Evolutionary conservation across 305 asterid genomes (phyloP).

Genomic region (Lippia alba): DNA sequence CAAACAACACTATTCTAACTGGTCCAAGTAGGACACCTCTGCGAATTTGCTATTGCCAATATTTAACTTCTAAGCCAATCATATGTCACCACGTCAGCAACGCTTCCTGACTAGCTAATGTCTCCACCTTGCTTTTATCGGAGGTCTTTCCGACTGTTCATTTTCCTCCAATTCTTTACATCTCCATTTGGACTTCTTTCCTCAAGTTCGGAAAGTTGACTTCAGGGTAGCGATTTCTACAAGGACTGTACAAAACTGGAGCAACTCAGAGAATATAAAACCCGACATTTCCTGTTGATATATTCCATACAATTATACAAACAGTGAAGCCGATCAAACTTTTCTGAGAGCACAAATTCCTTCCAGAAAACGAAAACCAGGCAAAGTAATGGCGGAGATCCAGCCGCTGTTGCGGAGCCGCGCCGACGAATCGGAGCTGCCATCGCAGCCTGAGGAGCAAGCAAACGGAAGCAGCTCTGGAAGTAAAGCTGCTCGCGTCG

Average conservation of each 20-base stretch:
- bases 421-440: constrained; percentile 30
- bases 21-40: background rate
- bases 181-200: background rate
- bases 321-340: background rate
- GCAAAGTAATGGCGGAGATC: constrained; percentile 49
- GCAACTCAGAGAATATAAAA: background rate
- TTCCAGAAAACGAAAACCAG: background rate
- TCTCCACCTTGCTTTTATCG: constrained; percentile 17
- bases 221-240: background rate
- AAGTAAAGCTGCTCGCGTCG: constrained; percentile 52
- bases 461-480: constrained; percentile 16
- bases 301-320: background rate
- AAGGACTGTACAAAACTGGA: background rate
- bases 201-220: background rate
- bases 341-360: background rate
- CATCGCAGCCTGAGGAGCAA: constrained; percentile 31
- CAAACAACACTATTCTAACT: background rate
- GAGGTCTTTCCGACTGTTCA: constrained; percentile 1
- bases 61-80: constrained; percentile 2
- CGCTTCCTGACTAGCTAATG: background rate
- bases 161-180: background rate
- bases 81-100: constrained; percentile 17
- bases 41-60: background rate
- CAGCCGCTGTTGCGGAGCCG: constrained; percentile 46
- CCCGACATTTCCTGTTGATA: background rate